These are phyloP conservation scores for Diplotaxis tenuifolia DNA, from an alignment of 345 rosid species.

Conservation along the genomic window DNA sequence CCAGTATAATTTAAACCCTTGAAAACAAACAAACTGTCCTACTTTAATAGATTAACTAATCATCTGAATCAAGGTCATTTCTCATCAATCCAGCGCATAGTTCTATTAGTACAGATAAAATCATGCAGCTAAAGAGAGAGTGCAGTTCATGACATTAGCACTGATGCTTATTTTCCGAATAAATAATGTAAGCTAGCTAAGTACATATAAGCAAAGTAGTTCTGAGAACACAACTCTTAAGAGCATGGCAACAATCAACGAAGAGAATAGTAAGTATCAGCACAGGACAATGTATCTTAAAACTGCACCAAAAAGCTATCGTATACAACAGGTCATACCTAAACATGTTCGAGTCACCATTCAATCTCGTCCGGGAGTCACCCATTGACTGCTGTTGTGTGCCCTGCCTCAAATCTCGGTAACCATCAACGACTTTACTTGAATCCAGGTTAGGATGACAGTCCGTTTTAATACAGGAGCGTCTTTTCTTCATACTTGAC, in stretches of 20 bases:
- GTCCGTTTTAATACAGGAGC: conserved; percentile 78
- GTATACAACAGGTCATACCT: conserved; percentile 46
- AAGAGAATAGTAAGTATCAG: not conserved
- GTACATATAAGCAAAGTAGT: conserved; percentile 2
- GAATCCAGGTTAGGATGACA: conserved; percentile 50
- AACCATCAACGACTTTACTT: conserved; percentile 58
- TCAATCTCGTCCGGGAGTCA: conserved; percentile 64
- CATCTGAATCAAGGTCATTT: conserved; percentile 1
- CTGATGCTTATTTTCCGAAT: conserved; percentile 6
- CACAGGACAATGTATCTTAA: conserved; percentile 8
- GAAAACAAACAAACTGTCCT: conserved; percentile 12
- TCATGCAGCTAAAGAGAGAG: conserved; percentile 5
- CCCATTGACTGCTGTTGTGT: conserved; percentile 52
- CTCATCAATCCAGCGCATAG: conserved; percentile 17
- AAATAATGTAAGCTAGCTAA: conserved; percentile 11
- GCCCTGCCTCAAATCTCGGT: conserved; percentile 74
- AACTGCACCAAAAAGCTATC: conserved; percentile 16
- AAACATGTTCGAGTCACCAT: conserved; percentile 67
- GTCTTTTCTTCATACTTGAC: conserved; percentile 84
- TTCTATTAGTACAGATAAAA: conserved; percentile 14
- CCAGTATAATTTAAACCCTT: conserved; percentile 17
- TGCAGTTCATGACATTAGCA: not conserved
- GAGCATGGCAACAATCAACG: conserved; percentile 17
- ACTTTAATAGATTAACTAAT: conserved; percentile 6
- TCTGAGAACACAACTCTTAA: conserved; percentile 2